phyloP scores from a whole-genome alignment of 371 early-diverging fungal species.

The Mucor lusitanicus region DNA sequence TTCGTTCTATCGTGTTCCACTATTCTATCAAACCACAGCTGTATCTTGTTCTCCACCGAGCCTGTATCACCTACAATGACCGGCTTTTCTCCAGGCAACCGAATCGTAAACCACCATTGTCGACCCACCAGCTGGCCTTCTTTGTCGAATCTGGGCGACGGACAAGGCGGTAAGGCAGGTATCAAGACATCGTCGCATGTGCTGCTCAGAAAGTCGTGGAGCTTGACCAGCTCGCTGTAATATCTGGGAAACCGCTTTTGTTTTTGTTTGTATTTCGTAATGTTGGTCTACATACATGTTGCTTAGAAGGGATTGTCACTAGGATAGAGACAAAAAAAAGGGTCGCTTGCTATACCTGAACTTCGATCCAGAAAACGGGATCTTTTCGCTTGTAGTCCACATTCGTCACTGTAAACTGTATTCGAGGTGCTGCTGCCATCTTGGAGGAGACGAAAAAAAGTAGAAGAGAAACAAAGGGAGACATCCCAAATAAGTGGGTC shows the following conservation, averaged over 20 bases:
- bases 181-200: constrained; percentile 43
- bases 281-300: constrained; percentile 27
- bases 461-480: background rate
- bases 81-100: constrained; percentile 4
- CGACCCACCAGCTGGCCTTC: constrained; percentile 29
- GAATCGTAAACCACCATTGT: constrained; percentile 41
- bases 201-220: constrained; percentile 27
- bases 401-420: constrained; percentile 21
- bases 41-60: constrained; percentile 28
- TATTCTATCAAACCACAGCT: constrained; percentile 44
- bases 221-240: constrained; percentile 42
- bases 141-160: constrained; percentile 35
- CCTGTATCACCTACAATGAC: background rate
- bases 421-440: background rate
- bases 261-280: constrained; percentile 44
- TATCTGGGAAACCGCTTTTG: constrained; percentile 47
- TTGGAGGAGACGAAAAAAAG: background rate
- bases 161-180: constrained; percentile 42
- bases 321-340: no score
- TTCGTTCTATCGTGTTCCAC: constrained; percentile 32
- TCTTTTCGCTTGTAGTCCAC: constrained; percentile 51
- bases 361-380: constrained; percentile 54
- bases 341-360: constrained; percentile 22
- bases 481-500: background rate
- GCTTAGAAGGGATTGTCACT: background rate